Evolutionary conservation across 225 moss, liverwort and hornwort genomes (phyloP), one percentile per base, ranked within the genome.

Genomic region (Thuidium tamariscinum): DNA sequence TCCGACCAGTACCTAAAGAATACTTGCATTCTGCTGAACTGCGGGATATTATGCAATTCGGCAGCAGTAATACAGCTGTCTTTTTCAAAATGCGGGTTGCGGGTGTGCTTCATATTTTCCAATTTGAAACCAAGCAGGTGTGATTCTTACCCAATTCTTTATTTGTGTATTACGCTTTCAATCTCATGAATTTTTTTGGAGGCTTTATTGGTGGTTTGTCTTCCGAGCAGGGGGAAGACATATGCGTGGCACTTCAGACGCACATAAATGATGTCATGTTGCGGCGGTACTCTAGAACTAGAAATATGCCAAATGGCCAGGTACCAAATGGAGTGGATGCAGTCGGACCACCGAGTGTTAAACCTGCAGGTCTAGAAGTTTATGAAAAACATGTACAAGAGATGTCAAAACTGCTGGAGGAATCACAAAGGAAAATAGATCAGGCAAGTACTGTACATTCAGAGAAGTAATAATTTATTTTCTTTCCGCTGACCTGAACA

Each of bases 1-100:
- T 97, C 89, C 93, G 97, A 86, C 97, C 97, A 69, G 96, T 97
- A 46, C 97, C 97, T 29, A 97, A 97, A 88, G 97, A 97, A 82
- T 97, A 97, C 85, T 92, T 97, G 12, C 97, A 97, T 83, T 97
- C 97, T 84, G 97, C 95, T 84, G 97, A 97, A 89, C 89, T 97
- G 44, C 92, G 97, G 84, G 97, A 97, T 78, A 97, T 97, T 64
- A 97, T 97, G 97, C 97, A 97, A 86, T 97, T 97, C 88, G 97
- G 97, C 75, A 97, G 97, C 89, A 97, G 97, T 88, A 97, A 97
- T 63, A 97, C 97, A 49, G 97, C 97, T 34, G 97, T 97, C 57
- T 97, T 97, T 90, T 97, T 97, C 90, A 97, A 97, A 89, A 97
- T 97, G 97, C 92, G 97, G 51, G 97, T 97, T 69, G 97, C 97